Conservation (phyloP, 2,329 filamentous ascomycete species). For the Chrysoporthe austroafricana region DNA sequence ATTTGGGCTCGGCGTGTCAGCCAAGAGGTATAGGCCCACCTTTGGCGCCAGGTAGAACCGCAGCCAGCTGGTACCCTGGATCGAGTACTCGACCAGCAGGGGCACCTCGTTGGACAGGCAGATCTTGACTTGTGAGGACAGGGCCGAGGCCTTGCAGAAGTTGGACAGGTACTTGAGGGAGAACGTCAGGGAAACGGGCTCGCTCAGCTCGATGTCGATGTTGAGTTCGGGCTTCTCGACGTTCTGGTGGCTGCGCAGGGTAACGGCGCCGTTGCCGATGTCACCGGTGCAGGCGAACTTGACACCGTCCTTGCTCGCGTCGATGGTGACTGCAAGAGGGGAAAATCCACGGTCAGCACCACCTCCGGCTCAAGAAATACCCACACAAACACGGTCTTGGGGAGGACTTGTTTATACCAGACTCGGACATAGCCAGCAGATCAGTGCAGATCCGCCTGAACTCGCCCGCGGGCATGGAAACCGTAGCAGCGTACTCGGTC, state of each 20-base stretch:
- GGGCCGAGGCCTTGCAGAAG: slow-evolving; percentile 95
- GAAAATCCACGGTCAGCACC: background rate
- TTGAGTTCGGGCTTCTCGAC: slow-evolving; percentile 87
- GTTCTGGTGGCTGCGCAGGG: slow-evolving; percentile 84
- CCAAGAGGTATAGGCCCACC: slow-evolving; percentile 56
- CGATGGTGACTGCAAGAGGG: slow-evolving; percentile 76
- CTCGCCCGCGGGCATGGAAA: slow-evolving; percentile 84
- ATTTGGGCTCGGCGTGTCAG: background rate
- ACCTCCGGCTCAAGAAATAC: background rate
- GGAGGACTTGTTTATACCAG: slow-evolving; percentile 64
- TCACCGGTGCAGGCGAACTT: slow-evolving; percentile 94
- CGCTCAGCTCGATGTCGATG: slow-evolving; percentile 86
- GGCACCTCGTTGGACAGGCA: slow-evolving; percentile 96
- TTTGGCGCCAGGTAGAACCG: slow-evolving; percentile 98
- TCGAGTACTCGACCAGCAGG: slow-evolving; percentile 87
- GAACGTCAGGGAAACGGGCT: slow-evolving; percentile 94
- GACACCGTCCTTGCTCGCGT: slow-evolving; percentile 95
- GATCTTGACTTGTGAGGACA: slow-evolving; percentile 84
- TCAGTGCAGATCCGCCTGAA: slow-evolving; percentile 96
- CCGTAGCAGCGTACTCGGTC: slow-evolving; percentile 94
- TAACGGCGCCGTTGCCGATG: slow-evolving; percentile 94
- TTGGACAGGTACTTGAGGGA: slow-evolving; percentile 99
- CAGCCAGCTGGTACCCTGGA: slow-evolving; percentile 83
- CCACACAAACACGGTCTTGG: background rate
- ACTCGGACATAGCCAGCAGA: slow-evolving; percentile 89